Evolutionary conservation across 2,329 filamentous ascomycete genomes (phyloP).

Genomic region (Calycina herbarum): DNA sequence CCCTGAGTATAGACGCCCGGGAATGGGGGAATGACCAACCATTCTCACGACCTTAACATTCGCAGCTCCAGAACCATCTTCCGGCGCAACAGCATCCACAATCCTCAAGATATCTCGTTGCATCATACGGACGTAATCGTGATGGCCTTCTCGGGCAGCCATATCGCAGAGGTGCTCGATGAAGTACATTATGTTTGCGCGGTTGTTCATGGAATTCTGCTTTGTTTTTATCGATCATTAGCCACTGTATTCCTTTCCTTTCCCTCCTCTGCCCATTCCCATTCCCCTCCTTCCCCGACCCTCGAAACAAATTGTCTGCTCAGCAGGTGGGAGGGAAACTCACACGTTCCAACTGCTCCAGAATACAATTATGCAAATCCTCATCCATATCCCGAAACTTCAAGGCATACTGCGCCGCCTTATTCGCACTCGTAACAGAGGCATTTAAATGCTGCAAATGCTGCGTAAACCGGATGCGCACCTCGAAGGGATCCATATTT

Average conservation of each 20-base stretch:
- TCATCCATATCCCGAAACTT: constrained; percentile 95
- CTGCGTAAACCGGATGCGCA: constrained; percentile 93
- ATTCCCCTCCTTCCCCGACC: not conserved
- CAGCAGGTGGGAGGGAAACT: constrained; percentile 23
- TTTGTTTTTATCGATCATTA: not conserved
- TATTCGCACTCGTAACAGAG: constrained; percentile 82
- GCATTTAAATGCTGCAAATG: constrained; percentile 91
- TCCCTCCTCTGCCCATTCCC: not conserved
- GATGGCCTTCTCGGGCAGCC: constrained; percentile 61
- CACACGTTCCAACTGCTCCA: constrained; percentile 89
- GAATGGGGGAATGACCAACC: constrained; percentile 6
- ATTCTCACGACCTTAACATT: constrained; percentile 92
- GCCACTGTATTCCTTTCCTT: not conserved
- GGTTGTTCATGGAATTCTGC: constrained; percentile 91
- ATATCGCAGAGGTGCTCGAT: constrained; percentile 88
- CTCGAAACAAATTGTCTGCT: no score
- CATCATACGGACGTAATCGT: constrained; percentile 89
- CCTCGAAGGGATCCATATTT: constrained; percentile 79
- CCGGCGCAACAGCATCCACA: constrained; percentile 87
- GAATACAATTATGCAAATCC: constrained; percentile 93
- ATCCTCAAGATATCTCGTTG: constrained; percentile 89
- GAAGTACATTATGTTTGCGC: constrained; percentile 99
- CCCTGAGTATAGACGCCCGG: not conserved
- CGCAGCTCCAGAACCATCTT: constrained; percentile 82
- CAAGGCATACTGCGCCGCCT: constrained; percentile 91